Evolutionary conservation across 208 protist genomes (phyloP).

Genomic region (Blechomonas ayalai): DNA sequence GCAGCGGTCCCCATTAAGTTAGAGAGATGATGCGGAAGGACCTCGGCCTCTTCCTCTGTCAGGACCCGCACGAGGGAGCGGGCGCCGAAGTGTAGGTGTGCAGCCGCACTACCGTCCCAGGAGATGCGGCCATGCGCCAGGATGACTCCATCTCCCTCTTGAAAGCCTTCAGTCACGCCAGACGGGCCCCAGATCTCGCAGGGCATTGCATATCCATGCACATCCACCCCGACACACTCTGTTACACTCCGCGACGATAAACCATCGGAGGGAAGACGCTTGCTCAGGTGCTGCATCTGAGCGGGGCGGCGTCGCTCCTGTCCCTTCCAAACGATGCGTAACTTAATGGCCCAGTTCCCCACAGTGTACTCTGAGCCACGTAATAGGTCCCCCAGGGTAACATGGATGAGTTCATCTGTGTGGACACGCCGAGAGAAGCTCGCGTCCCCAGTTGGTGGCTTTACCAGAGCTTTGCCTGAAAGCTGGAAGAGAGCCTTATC

Average conservation of each 20-base stretch:
- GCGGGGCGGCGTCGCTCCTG: slow-evolving; percentile 6
- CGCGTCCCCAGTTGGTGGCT: slow-evolving; percentile 1
- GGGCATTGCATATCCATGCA: slow-evolving; percentile 33
- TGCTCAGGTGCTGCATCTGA: background rate
- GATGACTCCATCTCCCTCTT: slow-evolving; percentile 19
- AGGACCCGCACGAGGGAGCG: slow-evolving; percentile 17
- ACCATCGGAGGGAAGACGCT: background rate
- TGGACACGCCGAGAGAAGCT: background rate
- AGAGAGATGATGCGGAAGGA: slow-evolving; percentile 23
- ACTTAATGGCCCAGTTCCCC: slow-evolving; percentile 27
- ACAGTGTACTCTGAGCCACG: slow-evolving; percentile 19
- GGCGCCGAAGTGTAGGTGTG: slow-evolving; percentile 37
- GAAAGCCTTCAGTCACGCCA: slow-evolving; percentile 17
- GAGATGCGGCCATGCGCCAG: slow-evolving; percentile 16
- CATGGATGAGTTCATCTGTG: slow-evolving; percentile 11
- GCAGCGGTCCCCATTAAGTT: slow-evolving; percentile 27
- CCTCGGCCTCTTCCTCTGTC: background rate
- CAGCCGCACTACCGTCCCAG: slow-evolving; percentile 18
- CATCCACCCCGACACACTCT: slow-evolving; percentile 47
- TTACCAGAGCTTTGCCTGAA: slow-evolving; percentile 30
- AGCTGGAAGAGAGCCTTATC: slow-evolving; percentile 26
- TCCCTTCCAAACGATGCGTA: slow-evolving; percentile 58
- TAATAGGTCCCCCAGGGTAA: slow-evolving; percentile 33
- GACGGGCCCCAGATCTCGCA: slow-evolving; percentile 12
- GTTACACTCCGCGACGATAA: slow-evolving; percentile 9